Conservation (phyloP, 2,329 filamentous ascomycete genomes). For the Fusarium siculi region DNA sequence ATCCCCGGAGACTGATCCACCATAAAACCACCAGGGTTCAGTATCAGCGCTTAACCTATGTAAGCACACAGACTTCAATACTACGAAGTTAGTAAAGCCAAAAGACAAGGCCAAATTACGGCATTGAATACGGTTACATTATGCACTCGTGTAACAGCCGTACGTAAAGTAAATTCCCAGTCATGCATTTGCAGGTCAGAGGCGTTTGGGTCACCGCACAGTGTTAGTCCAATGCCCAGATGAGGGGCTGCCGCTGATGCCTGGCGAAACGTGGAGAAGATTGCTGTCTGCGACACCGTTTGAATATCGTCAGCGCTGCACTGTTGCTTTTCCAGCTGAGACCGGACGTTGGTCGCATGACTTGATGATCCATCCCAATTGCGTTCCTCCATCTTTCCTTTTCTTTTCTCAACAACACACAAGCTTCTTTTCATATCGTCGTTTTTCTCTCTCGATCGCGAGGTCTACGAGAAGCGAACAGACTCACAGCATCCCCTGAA, state of each 20-base stretch:
- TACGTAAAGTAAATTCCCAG: neutral
- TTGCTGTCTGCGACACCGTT: slow-evolving; percentile 15
- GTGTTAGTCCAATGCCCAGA: neutral
- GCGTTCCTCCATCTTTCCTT: neutral
- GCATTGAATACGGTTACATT: neutral
- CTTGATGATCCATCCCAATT: slow-evolving; percentile 15
- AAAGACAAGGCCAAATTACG: neutral
- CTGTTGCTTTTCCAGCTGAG: slow-evolving; percentile 27
- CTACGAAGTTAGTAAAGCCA: neutral
- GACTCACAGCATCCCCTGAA: neutral
- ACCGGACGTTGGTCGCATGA: slow-evolving; percentile 33
- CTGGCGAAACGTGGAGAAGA: slow-evolving; percentile 17
- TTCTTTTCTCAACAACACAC: neutral
- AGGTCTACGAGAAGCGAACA: neutral
- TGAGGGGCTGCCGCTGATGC: slow-evolving; percentile 15
- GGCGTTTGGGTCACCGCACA: slow-evolving; percentile 16
- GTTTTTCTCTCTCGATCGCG: neutral
- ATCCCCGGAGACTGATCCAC: slow-evolving; percentile 19
- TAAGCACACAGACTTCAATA: neutral
- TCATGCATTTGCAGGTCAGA: slow-evolving; percentile 10
- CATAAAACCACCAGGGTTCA: slow-evolving; percentile 3
- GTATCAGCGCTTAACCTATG: neutral
- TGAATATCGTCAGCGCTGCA: slow-evolving; percentile 1
- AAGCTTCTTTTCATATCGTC: neutral
- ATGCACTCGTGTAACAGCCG: neutral